Base-by-base conservation (phyloP, 2,329 filamentous ascomycete genomes). In the Thermoascus crustaceus region DNA sequence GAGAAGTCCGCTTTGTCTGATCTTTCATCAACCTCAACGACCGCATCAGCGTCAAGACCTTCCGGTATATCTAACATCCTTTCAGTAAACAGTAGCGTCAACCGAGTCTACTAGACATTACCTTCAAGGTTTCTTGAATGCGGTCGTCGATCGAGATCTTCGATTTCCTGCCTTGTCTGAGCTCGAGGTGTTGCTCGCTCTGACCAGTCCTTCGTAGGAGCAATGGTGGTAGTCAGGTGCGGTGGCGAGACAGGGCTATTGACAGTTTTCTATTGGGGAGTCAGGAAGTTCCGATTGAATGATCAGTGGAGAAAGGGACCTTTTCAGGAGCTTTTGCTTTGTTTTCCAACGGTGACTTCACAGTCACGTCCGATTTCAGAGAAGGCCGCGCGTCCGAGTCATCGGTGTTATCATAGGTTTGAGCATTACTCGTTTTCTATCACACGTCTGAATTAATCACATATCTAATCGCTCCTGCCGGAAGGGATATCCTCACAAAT, bases 81-180 rank as follows among this genome's bases (percentile, higher is more conserved):
- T n/a, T n/a, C n/a, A n/a, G n/a, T n/a, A n/a, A n/a, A n/a, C n/a
- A n/a, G n/a, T n/a, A n/a, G n/a, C n/a, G n/a, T n/a, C n/a, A n/a
- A n/a, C n/a, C n/a, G n/a, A 16, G 39, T 41, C 46, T 62, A 60
- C n/a, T 45, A 48, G 47, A 29, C 7, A 69, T 50, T 61, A 91
- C 85, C 80, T 67, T 88, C 83, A 37, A 94, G 75, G 54, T 80
- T 88, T 48, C 75, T 80, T n/a, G 75, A 79, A 14, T 81, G 76
- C 37, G 63, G 60, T 37, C 64, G 69, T 38, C 66, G 58, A 18
- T 76, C 51, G 16, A 68, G 54, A 24, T 61, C 67, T 37, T 80
- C 74, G 44, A 85, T 74, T 40, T 93, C 85, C 48, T 86, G 76
- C 35, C 85, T 67, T 36, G 85, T 89, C 54, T 94, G 85, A 2